Base-by-base conservation (phyloP, 306 rosid genomes). In the Neltuma alba region DNA sequence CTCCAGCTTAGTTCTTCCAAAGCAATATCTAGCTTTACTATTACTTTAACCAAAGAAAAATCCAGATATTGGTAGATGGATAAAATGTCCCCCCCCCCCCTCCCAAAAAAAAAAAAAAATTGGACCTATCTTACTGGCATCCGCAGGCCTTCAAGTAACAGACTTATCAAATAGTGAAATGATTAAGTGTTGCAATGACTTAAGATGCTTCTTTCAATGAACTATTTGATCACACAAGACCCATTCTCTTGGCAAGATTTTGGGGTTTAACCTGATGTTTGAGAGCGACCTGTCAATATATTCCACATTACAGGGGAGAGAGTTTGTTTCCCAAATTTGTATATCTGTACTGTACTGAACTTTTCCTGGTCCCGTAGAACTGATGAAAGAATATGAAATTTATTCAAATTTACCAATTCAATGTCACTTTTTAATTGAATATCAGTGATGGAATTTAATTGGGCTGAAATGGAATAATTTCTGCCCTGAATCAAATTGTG, bases 261-360 rank as follows among this genome's bases (percentile, higher is more conserved):
- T 41, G 50, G 34, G 50, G 52, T 68, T 7, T 68, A 68, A 40
- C 20, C 50, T 68, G 31, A 41, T 68, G 28, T 68, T 41, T 68
- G 34, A 3, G 34, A 3, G 33, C 41, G 34, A 11, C 14, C 4
- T 38, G 28, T 13, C 34, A 12, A 40, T 9, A 38, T 68, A 41
- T 40, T 20, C 41, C 50, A 40, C 34, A 38, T 68, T 38, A 23
- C 14, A 11, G 63, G 34, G 52, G 23, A 41, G 33, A 21, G 13
- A 20, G 25, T 50, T 4, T 62, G 16, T 36, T n/a, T 36, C 15
- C 20, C 45, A 36, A 36, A 65, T 34, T 20, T 36, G 2, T 4
- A 20, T 8, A 65, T 65, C 1, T 20, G 28, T 65, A 18, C 15
- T 64, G 0, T 10, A 18, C 25, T 34, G 23, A 15, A 34, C 41